Conservation (phyloP, 805 yeast genomes). For the Yarrowia yakushimensis region DNA sequence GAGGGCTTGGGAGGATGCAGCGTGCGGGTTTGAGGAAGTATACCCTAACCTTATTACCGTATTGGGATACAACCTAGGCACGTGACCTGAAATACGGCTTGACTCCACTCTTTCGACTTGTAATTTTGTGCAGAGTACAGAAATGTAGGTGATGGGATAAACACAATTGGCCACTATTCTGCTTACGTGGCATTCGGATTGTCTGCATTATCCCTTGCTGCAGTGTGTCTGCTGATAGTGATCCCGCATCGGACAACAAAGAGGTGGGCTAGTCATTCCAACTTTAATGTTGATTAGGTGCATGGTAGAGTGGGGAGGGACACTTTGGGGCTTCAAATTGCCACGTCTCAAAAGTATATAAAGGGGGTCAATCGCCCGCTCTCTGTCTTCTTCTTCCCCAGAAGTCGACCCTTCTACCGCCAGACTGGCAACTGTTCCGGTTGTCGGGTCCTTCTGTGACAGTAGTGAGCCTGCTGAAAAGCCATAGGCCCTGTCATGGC, state of each 20-base stretch:
- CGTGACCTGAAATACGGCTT: not conserved
- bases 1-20: constrained; percentile 21
- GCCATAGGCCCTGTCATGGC: not conserved
- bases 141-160: too few relatives aligned
- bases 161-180: too few relatives aligned
- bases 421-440: constrained; percentile 16
- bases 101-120: not conserved
- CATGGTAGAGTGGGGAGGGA: not conserved
- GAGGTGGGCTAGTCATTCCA: not conserved
- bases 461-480: not conserved
- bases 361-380: not conserved
- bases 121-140: not conserved
- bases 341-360: constrained; percentile 10
- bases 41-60: not conserved
- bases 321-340: not conserved
- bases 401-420: not conserved
- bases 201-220: not conserved
- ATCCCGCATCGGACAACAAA: not conserved
- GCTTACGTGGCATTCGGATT: not conserved
- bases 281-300: constrained; percentile 8
- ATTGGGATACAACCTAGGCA: not conserved
- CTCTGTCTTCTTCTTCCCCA: not conserved
- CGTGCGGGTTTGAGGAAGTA: not conserved
- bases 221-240: not conserved
- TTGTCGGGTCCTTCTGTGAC: constrained; percentile 6